phyloP scores from a whole-genome alignment of 75 land plant species.

The Picea sitchensis region DNA sequence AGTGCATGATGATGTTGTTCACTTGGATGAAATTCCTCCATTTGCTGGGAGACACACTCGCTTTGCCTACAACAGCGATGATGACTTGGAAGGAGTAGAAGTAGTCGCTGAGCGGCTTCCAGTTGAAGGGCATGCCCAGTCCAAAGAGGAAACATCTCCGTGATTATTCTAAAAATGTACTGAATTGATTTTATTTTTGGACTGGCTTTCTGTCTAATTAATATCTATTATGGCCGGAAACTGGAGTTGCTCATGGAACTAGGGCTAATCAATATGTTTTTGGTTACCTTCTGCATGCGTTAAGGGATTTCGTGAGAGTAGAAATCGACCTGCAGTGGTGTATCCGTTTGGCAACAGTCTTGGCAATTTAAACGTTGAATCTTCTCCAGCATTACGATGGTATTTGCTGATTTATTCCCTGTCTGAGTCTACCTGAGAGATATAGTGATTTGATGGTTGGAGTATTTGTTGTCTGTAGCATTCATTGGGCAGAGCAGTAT shows the following conservation, averaged over 20 bases:
- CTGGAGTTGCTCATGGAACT: background rate
- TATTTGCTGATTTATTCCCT: too few relatives aligned
- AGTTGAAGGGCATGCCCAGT: conserved; percentile 62
- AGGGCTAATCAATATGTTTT: background rate
- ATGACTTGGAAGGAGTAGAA: conserved; percentile 50
- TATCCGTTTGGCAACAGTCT: too few relatives aligned
- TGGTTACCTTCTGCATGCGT: background rate
- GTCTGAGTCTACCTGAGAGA: too few relatives aligned
- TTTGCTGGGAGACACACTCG: conserved; percentile 58
- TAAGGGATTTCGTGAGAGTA: too few relatives aligned
- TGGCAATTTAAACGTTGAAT: too few relatives aligned
- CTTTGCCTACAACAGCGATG: conserved; percentile 88
- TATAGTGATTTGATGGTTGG: too few relatives aligned
- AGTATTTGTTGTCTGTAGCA: too few relatives aligned
- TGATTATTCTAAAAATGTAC: background rate
- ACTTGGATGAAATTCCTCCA: conserved; percentile 12
- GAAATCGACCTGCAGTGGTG: too few relatives aligned
- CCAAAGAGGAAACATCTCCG: conserved; percentile 73
- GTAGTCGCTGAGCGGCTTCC: conserved; percentile 17
- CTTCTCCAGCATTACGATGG: too few relatives aligned
- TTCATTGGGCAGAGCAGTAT: too few relatives aligned
- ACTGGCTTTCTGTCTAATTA: too few relatives aligned
- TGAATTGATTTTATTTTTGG: background rate
- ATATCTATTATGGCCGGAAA: too few relatives aligned
- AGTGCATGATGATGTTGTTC: background rate